These are phyloP conservation scores for Mycosarcoma mackinlayi DNA, from an alignment of 1,284 basidiomycete genomes.

Conservation along the genomic window DNA sequence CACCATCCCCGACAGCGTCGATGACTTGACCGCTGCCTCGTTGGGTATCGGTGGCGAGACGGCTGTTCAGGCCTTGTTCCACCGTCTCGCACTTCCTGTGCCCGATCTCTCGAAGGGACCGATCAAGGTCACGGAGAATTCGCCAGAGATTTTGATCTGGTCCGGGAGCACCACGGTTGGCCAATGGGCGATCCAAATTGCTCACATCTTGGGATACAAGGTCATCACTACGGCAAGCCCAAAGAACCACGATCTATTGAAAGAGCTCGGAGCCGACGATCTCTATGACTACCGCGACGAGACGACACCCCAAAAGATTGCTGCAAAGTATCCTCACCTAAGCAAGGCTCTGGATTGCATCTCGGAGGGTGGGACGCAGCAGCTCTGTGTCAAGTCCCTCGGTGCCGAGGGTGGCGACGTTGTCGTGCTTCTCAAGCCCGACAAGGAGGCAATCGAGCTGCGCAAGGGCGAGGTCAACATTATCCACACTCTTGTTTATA, in stretches of 20 bases:
- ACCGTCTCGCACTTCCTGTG: conserved; percentile 33
- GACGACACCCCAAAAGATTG: conserved; percentile 56
- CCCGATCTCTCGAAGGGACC: conserved; percentile 36
- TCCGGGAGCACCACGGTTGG: conserved; percentile 73
- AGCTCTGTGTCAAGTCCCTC: conserved; percentile 51
- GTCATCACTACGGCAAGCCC: conserved; percentile 71
- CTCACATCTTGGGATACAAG: conserved; percentile 70
- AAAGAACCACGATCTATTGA: conserved; percentile 60
- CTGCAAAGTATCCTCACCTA: conserved; percentile 57
- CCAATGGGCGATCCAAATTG: conserved; percentile 70
- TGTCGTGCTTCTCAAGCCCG: conserved; percentile 56
- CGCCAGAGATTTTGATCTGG: conserved; percentile 70
- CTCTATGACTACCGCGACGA: conserved; percentile 72
- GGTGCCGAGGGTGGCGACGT: conserved; percentile 50
- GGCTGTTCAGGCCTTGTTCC: conserved; percentile 59
- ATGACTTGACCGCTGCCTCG: conserved; percentile 41
- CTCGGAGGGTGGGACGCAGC: conserved; percentile 61
- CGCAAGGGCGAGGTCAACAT: conserved; percentile 56
- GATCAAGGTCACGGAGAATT: conserved; percentile 32
- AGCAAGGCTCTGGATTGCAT: conserved; percentile 62
- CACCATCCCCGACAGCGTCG: conserved; percentile 53
- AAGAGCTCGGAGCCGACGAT: conserved; percentile 59
- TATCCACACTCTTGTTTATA: conserved; percentile 59
- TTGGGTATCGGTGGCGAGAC: conserved; percentile 61
- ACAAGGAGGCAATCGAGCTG: conserved; percentile 51